Evolutionary conservation across 1,139 yeast genomes (phyloP), one percentile per base, ranked within the genome.

Genomic region (Arxiozyma bovina): DNA sequence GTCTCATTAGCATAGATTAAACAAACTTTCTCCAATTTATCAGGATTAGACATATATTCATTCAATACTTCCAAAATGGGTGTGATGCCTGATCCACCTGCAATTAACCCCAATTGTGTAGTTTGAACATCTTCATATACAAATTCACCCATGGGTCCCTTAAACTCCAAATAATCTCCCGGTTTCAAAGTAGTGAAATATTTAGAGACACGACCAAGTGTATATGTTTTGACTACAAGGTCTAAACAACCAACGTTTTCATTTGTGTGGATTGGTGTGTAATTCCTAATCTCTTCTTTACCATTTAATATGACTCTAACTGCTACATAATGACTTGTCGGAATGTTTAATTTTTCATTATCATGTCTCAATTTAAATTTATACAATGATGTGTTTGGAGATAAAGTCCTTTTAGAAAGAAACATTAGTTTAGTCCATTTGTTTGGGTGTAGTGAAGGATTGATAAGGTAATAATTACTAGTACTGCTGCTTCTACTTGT

Each of bases 51-150:
- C 64, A 87, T 82, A 63, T 90, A 84, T 53, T 90, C 90, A 63
- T 84, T 82, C 63, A 90, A 79, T 68, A 90, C 86, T 75, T 90
- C 96, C 73, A 83, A 87, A 83, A 91, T 87, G 63, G 98, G 98
- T 40, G 97, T 87, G 66, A 90, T 87, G 63, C 96, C 97, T 48
- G 96, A 87, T 67, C 99, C 99, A 53, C 72, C 72, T 46, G 96
- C 96, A 62, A 93, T 83, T 90, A 93, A 90, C 55, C 86, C 87
- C 21, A 61, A 23, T 30, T 60, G 53, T 4, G 58, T 54, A 48
- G 81, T 81, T 75, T 79, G 76, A 20, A 81, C 67, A 41, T 69
- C 66, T 67, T 85, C 34, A 30, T 54, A 85, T 54, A 76, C 70
- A 69, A 85, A 80, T 65, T 85, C 77, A 15, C 93, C 93, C 52